Percentiles rank a stretch among this genome's conserved stretches.
phyloP scores from a whole-genome alignment of 2,329 filamentous ascomycete genomes.

The Sarocladiaceae sp. region DNA sequence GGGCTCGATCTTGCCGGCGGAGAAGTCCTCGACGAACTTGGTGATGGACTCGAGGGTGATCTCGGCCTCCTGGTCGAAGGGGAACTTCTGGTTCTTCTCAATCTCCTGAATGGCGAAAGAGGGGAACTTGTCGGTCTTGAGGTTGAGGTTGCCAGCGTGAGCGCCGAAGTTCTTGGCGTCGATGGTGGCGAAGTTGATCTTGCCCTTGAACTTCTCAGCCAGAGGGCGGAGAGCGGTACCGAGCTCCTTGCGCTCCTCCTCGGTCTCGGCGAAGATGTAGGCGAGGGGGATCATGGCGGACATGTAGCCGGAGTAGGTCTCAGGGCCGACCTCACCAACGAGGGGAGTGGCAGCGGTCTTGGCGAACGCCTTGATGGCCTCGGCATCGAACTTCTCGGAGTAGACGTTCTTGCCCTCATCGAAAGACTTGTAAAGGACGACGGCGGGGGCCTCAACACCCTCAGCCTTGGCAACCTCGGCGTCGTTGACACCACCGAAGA shows the following conservation, averaged over 20 bases:
- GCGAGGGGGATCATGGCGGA: slow-evolving; percentile 83
- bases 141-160: slow-evolving; percentile 94
- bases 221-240: slow-evolving; percentile 73
- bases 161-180: slow-evolving; percentile 91
- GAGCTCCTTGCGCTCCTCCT: slow-evolving; percentile 80
- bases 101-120: slow-evolving; percentile 97
- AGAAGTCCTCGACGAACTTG: slow-evolving; percentile 80
- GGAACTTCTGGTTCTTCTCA: slow-evolving; percentile 94
- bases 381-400: slow-evolving; percentile 70
- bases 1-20: slow-evolving; percentile 81
- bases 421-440: slow-evolving; percentile 96
- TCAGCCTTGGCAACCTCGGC: slow-evolving; percentile 80
- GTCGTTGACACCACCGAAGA: slow-evolving; percentile 86
- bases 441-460: slow-evolving; percentile 76
- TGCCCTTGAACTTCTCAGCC: slow-evolving; percentile 86
- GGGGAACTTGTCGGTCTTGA: slow-evolving; percentile 91
- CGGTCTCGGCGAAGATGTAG: slow-evolving; percentile 93
- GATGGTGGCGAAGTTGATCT: slow-evolving; percentile 96
- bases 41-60: slow-evolving; percentile 66
- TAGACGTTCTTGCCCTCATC: slow-evolving; percentile 92
- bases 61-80: slow-evolving; percentile 77
- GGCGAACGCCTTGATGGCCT: slow-evolving; percentile 75
- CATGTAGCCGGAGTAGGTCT: slow-evolving; percentile 96
- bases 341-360: slow-evolving; percentile 82
- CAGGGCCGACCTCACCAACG: slow-evolving; percentile 91